phyloP scores from a whole-genome alignment of 1,284 basidiomycete genomes.

The Papiliotrema flavescens region DNA sequence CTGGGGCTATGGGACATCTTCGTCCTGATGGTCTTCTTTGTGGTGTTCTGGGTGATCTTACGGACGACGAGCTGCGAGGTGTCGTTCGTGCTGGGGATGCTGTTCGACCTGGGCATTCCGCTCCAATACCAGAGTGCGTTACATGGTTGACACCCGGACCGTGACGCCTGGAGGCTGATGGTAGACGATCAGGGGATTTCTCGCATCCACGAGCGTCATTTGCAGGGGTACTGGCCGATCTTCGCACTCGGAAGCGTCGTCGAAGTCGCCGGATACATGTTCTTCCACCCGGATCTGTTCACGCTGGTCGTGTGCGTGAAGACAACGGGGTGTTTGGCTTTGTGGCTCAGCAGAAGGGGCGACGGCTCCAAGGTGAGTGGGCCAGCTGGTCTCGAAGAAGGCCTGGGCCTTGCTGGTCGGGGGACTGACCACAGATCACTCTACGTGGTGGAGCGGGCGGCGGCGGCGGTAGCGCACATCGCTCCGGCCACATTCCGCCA shows the following conservation, averaged over 20 bases:
- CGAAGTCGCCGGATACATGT: constrained; percentile 21
- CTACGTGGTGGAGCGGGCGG: no score
- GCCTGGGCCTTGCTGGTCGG: background rate
- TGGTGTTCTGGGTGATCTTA: constrained; percentile 28
- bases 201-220: constrained; percentile 15
- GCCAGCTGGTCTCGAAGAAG: background rate
- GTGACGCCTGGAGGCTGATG: background rate
- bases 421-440: no score
- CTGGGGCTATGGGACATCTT: constrained; percentile 31
- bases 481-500: no score
- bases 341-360: constrained; percentile 14
- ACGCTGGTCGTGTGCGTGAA: constrained; percentile 32
- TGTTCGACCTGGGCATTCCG: constrained; percentile 31
- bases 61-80: constrained; percentile 24
- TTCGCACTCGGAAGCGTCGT: constrained; percentile 17
- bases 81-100: constrained; percentile 21
- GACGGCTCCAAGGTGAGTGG: background rate
- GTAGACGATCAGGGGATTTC: constrained; percentile 1
- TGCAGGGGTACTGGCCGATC: constrained; percentile 28
- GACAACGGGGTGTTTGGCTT: constrained; percentile 15
- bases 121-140: constrained; percentile 31
- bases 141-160: background rate
- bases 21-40: constrained; percentile 23
- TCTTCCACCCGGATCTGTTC: constrained; percentile 29
- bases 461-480: no score